Percentiles rank a stretch among this genome's conserved stretches.
These are phyloP conservation scores for Trichosporon coremiiforme DNA, from an alignment of 1,284 basidiomycete species.

Conservation along the genomic window DNA sequence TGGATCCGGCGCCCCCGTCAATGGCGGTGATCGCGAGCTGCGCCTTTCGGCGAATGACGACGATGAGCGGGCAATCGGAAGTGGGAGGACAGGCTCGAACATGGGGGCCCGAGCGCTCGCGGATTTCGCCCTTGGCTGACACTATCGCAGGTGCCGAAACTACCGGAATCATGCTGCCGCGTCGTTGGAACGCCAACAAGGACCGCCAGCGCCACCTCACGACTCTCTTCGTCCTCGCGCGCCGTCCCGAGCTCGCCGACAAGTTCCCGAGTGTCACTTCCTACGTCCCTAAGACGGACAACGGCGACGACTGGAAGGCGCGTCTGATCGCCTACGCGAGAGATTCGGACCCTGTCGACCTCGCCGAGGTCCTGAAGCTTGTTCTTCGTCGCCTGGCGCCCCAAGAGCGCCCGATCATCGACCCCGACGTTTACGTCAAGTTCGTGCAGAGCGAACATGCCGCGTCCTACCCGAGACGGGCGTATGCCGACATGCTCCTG, in stretches of 20 bases:
- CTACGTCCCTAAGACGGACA: neutral
- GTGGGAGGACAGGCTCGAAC: neutral
- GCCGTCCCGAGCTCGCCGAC: constrained; percentile 32
- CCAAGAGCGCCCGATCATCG: constrained; percentile 23
- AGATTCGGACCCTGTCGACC: constrained; percentile 36
- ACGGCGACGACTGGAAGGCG: constrained; percentile 29
- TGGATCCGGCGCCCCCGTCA: neutral
- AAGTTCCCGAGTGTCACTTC: constrained; percentile 39
- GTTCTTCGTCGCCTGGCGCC: constrained; percentile 36
- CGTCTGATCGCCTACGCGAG: constrained; percentile 29
- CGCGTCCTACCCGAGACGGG: constrained; percentile 41
- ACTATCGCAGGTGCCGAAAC: constrained; percentile 35
- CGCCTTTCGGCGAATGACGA: neutral
- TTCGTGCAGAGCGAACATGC: constrained; percentile 47
- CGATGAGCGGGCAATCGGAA: neutral
- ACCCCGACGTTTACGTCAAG: constrained; percentile 34
- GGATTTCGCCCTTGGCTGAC: constrained; percentile 19
- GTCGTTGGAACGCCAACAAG: constrained; percentile 29
- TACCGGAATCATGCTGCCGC: constrained; percentile 43
- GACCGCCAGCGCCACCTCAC: constrained; percentile 38
- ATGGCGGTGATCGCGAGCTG: neutral
- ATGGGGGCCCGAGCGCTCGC: constrained; percentile 10
- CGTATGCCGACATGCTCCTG: constrained; percentile 39
- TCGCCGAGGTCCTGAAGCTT: constrained; percentile 43
- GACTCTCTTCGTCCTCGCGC: constrained; percentile 37